Percentiles rank a stretch among this genome's conserved stretches.
Conservation (phyloP, 2,329 filamentous ascomycete genomes). For the Talaromyces sp. region DNA sequence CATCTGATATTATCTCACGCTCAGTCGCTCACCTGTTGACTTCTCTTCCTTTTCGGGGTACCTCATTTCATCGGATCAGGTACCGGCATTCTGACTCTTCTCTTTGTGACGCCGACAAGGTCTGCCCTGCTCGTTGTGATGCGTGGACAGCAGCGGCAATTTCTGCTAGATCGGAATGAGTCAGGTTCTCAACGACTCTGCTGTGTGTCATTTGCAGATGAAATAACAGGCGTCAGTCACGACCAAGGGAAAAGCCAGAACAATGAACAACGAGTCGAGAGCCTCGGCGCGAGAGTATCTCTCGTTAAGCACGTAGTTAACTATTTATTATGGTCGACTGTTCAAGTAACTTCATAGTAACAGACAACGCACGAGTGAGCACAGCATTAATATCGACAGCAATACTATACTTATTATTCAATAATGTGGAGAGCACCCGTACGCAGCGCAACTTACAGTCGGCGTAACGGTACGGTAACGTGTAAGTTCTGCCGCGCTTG, state of each 20-base stretch:
- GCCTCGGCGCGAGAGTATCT: background rate
- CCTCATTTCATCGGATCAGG: background rate
- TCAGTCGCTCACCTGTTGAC: too few relatives aligned
- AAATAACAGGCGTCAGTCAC: background rate
- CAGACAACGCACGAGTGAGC: too few relatives aligned
- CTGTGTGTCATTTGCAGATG: background rate
- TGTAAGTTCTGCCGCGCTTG: slow-evolving; percentile 9
- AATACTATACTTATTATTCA: background rate
- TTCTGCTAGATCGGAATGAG: background rate
- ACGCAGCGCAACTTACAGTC: background rate
- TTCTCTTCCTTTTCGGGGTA: background rate
- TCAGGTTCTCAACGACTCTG: background rate
- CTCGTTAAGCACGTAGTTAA: background rate
- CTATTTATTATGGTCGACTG: background rate
- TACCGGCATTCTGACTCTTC: background rate
- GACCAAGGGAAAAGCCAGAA: background rate
- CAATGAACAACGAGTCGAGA: background rate
- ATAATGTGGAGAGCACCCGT: background rate
- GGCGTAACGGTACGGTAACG: slow-evolving; percentile 4
- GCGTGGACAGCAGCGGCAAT: background rate
- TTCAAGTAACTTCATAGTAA: background rate
- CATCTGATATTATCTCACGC: background rate
- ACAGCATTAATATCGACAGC: too few relatives aligned
- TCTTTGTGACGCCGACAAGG: background rate
- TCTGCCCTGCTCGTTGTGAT: background rate